Evolutionary conservation across 176 grass and related monocot species (phyloP).

Genomic region (Aegilops speltoides): DNA sequence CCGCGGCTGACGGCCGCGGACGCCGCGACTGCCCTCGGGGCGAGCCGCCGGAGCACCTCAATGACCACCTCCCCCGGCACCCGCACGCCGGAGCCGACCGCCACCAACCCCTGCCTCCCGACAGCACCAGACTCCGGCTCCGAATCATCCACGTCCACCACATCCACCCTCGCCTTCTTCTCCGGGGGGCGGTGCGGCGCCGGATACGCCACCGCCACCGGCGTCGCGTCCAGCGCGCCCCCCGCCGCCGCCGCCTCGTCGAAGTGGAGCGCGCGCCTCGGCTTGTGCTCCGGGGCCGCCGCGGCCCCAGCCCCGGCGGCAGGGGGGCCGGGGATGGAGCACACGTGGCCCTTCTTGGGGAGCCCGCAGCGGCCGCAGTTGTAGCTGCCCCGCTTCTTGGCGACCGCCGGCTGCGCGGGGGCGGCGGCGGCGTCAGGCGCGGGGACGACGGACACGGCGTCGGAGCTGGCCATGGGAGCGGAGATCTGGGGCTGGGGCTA

Average conservation of each 20-base stretch:
- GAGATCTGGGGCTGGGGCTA: not conserved
- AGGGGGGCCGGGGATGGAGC: conserved; percentile 8
- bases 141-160: not conserved
- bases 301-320: not conserved
- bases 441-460: not conserved
- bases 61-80: conserved; percentile 39
- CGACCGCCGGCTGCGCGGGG: not conserved
- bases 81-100: conserved; percentile 2
- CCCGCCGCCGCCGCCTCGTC: conserved; percentile 34
- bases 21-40: conserved; percentile 45
- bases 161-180: not conserved
- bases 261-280: conserved; percentile 69
- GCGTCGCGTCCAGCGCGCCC: conserved; percentile 23
- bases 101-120: conserved; percentile 17
- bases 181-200: not conserved
- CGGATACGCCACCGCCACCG: not conserved
- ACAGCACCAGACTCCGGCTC: not conserved
- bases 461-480: conserved; percentile 21
- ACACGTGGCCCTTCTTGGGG: conserved; percentile 93
- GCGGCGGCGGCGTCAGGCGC: not conserved
- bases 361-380: conserved; percentile 86
- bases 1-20: conserved; percentile 56
- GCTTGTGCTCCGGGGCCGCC: conserved; percentile 14
- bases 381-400: conserved; percentile 80
- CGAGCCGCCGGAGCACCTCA: conserved; percentile 58